Evolutionary conservation across 495 filamentous ascomycete species (phyloP).

Genomic region (Elaphomyces granulatus): DNA sequence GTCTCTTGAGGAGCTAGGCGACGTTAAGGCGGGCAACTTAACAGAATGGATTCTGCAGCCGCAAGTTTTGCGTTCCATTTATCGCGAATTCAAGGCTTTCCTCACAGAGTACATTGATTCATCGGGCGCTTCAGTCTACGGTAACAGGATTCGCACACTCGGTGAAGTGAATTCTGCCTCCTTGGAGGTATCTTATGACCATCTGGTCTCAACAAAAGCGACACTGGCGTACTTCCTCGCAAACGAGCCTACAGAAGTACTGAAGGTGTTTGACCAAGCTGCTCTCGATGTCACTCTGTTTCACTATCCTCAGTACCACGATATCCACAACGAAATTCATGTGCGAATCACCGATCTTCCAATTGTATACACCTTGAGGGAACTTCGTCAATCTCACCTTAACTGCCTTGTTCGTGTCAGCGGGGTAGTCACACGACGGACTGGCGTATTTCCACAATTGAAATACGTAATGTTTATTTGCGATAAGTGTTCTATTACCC

Average conservation of each 20-base stretch:
- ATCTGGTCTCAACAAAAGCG: conserved; percentile 79
- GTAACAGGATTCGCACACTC: conserved; percentile 77
- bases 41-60: conserved; percentile 91
- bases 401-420: conserved; percentile 92
- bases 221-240: conserved; percentile 95
- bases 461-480: conserved; percentile 98
- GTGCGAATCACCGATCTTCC: conserved; percentile 93
- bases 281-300: conserved; percentile 91
- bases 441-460: conserved; percentile 95
- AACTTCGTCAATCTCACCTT: conserved; percentile 89
- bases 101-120: conserved; percentile 90
- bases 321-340: conserved; percentile 96
- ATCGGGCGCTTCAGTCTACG: conserved; percentile 79
- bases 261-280: conserved; percentile 94
- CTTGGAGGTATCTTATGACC: conserved; percentile 89
- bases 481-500: conserved; percentile 75
- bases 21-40: conserved; percentile 84
- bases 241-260: conserved; percentile 82
- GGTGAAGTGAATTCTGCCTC: conserved; percentile 95
- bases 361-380: conserved; percentile 89
- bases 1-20: conserved; percentile 76
- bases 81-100: conserved; percentile 93
- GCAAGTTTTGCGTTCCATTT: conserved; percentile 83
- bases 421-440: conserved; percentile 89
- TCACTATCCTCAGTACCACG: conserved; percentile 93